These are phyloP conservation scores for Phialocephala subalpina DNA, from an alignment of 2,329 filamentous ascomycete species.

Conservation along the genomic window DNA sequence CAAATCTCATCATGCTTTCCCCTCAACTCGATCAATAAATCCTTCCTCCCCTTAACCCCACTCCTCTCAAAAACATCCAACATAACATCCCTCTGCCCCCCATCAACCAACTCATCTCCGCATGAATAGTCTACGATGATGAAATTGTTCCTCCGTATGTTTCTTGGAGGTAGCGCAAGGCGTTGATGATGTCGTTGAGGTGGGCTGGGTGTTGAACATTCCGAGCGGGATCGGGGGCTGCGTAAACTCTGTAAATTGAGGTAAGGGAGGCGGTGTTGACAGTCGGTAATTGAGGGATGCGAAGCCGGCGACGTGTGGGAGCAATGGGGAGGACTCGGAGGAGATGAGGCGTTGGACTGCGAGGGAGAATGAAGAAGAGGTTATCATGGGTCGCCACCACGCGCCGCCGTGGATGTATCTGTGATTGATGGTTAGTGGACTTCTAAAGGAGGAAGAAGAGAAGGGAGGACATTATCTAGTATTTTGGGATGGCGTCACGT, in stretches of 20 bases:
- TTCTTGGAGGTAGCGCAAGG: constrained; percentile 59
- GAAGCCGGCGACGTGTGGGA: constrained; percentile 63
- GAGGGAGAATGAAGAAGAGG: constrained; percentile 46
- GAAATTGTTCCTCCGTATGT: constrained; percentile 54
- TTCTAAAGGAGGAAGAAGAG: neutral
- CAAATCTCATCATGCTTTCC: constrained; percentile 8
- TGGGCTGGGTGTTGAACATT: constrained; percentile 67
- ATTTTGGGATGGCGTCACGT: neutral
- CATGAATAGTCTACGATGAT: constrained; percentile 68
- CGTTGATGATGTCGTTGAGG: constrained; percentile 61
- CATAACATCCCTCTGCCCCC: neutral
- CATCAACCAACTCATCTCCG: constrained; percentile 46
- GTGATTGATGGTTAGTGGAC: neutral
- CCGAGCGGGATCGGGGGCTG: constrained; percentile 39
- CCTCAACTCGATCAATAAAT: neutral
- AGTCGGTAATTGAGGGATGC: constrained; percentile 72
- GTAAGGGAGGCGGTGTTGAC: constrained; percentile 59
- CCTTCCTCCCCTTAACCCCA: neutral
- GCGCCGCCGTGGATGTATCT: constrained; percentile 63
- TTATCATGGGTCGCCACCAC: constrained; percentile 62
- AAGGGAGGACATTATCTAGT: constrained; percentile 4
- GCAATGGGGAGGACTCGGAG: constrained; percentile 34
- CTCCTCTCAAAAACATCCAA: neutral
- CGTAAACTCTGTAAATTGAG: constrained; percentile 47
- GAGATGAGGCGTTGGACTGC: constrained; percentile 53